Evolutionary conservation across 306 rosid species (phyloP).

Genomic region (Sphenostylis stenocarpa): DNA sequence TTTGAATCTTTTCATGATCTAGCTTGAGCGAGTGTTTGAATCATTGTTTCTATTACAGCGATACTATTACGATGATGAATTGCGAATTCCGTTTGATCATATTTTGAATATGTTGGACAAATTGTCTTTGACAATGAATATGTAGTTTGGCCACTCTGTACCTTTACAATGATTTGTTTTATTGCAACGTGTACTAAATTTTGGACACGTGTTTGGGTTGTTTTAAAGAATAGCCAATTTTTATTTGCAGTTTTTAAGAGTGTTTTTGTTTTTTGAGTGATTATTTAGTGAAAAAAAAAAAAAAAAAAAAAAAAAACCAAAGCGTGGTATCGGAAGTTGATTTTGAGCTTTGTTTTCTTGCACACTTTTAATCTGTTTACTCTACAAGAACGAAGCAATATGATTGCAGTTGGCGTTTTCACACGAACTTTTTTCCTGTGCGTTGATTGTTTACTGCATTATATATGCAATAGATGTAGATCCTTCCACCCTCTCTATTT

Average conservation of each 20-base stretch:
- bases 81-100: slow-evolving; percentile 16
- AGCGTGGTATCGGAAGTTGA: background rate
- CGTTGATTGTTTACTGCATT: background rate
- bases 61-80: background rate
- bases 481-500: background rate
- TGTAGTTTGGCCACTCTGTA: slow-evolving; percentile 2
- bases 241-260: background rate
- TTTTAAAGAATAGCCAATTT: background rate
- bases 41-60: background rate
- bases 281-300: slow-evolving; percentile 3
- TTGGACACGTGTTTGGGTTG: background rate
- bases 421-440: background rate
- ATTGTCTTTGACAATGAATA: background rate
- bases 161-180: background rate
- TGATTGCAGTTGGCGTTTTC: background rate
- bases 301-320: background rate
- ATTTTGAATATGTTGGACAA: background rate
- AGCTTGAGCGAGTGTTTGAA: background rate
- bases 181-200: slow-evolving; percentile 14
- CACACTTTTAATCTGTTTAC: background rate
- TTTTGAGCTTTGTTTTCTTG: slow-evolving; percentile 4
- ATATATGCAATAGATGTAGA: background rate
- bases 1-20: slow-evolving; percentile 15
- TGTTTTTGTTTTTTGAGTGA: background rate
- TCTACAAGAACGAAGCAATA: background rate